Percentiles rank a stretch among this genome's conserved stretches.
These are phyloP conservation scores for Cercospora canescens DNA, from an alignment of 2,329 filamentous ascomycete species.

Conservation along the genomic window DNA sequence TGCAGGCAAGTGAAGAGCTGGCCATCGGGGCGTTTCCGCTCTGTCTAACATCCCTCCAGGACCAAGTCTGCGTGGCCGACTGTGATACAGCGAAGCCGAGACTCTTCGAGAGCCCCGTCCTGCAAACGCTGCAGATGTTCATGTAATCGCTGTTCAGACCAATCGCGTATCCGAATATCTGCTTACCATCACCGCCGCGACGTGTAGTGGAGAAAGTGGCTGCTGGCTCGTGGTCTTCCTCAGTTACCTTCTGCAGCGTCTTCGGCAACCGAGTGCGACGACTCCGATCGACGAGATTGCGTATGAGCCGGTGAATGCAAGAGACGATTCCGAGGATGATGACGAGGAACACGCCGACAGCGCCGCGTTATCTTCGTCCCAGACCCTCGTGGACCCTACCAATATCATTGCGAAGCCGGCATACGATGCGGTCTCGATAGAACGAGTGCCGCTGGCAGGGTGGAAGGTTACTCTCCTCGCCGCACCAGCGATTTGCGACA, in stretches of 20 bases:
- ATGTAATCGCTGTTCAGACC: slow-evolving; percentile 42
- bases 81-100: slow-evolving; percentile 71
- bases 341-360: slow-evolving; percentile 44
- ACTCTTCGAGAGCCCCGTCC: slow-evolving; percentile 89
- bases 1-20: neutral
- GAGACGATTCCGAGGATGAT: slow-evolving; percentile 35
- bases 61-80: slow-evolving; percentile 94
- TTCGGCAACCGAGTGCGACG: slow-evolving; percentile 22
- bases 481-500: slow-evolving; percentile 88
- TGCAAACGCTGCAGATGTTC: slow-evolving; percentile 98
- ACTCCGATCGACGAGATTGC: slow-evolving; percentile 28
- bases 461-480: slow-evolving; percentile 73
- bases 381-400: slow-evolving; percentile 40
- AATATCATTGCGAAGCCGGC: slow-evolving; percentile 54
- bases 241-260: slow-evolving; percentile 62
- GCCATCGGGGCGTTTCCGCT: neutral
- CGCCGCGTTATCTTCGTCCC: slow-evolving; percentile 41
- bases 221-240: slow-evolving; percentile 87
- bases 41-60: slow-evolving; percentile 60
- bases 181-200: neutral
- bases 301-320: slow-evolving; percentile 31
- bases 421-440: slow-evolving; percentile 42
- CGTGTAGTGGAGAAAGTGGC: slow-evolving; percentile 73
- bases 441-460: slow-evolving; percentile 63
- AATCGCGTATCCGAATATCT: neutral